These are phyloP conservation scores for Plantago rigida DNA, from an alignment of 305 asterid species.

Conservation along the genomic window DNA sequence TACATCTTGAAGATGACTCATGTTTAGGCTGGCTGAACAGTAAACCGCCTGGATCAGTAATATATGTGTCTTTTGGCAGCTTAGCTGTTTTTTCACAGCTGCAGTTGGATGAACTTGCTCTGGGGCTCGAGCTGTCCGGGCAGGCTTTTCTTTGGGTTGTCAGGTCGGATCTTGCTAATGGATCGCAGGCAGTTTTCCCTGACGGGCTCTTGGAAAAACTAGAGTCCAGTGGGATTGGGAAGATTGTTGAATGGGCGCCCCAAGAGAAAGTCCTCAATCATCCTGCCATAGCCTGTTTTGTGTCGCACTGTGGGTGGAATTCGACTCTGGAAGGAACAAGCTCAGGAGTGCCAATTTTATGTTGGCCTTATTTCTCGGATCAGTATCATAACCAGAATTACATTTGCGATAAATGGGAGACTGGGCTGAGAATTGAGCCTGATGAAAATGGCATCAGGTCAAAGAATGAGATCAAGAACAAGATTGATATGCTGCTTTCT, in stretches of 20 bases:
- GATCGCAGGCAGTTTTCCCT: conserved; percentile 26
- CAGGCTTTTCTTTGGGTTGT: conserved; percentile 42
- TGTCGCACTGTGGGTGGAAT: conserved; percentile 45
- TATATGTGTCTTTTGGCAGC: conserved; percentile 51
- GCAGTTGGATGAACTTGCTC: conserved; percentile 39
- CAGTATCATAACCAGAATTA: conserved; percentile 33
- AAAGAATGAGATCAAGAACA: conserved; percentile 30
- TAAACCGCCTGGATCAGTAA: conserved; percentile 31
- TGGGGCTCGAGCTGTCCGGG: conserved; percentile 38
- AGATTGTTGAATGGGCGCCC: conserved; percentile 49
- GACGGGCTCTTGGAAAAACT: conserved; percentile 31
- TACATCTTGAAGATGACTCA: conserved; percentile 27
- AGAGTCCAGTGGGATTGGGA: conserved; percentile 20
- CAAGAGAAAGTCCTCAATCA: conserved; percentile 40
- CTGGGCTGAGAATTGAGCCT: conserved; percentile 28
- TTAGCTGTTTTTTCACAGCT: conserved; percentile 27
- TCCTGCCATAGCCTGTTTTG: conserved; percentile 36
- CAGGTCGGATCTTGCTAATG: conserved; percentile 26
- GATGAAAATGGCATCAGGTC: conserved; percentile 34
- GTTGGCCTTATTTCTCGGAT: conserved; percentile 51
- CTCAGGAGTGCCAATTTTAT: conserved; percentile 38
- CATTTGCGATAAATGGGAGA: conserved; percentile 37
- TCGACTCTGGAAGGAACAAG: background rate
- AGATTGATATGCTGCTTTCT: conserved; percentile 25
- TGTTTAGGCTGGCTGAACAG: conserved; percentile 35